Base-by-base conservation (phyloP, 768 basidiomycete species). In the Leccinum variicolor region DNA sequence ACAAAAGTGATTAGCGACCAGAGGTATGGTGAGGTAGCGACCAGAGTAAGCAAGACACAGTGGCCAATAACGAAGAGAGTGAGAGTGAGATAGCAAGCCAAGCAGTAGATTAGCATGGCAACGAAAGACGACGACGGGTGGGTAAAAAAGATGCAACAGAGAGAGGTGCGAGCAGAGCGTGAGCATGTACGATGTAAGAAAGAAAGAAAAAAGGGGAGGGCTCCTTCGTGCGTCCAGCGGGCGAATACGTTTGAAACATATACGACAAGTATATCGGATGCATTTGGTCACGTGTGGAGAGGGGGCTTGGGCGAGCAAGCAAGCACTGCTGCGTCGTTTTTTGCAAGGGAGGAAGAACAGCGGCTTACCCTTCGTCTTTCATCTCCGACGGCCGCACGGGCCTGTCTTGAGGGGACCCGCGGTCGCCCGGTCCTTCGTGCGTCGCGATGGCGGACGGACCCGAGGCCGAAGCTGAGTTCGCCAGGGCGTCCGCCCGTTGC, bases 321-420 rank as follows among this genome's bases (percentile, higher is more conserved):
- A 47, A 61, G 58, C 54, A 56, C 62, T 31, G 49, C 53, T 31
- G 49, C 53, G 61, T 66, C 50, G 34, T 56, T 50, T 31, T n/a
- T n/a, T 31, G 53, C 52, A 60, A 61, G 65, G 28, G 52, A 41
- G n/a, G 55, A 41, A 41, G n/a, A 58, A 50, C 57, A 61, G 61
- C 55, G 58, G 78, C 89, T 87, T 80, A 91, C 89, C 89, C 89
- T 79, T 85, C 84, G 69, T 91, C 89, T 59, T 87, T 85, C 86
- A 87, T 87, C 69, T 90, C 88, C 19, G 83, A 83, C 9, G 84
- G 84, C 61, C 85, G 81, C 65, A 86, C 79, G 17, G 82, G 78
- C 67, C 81, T 80, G 14, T 83, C 76, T 49, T 74, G 76, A 54
- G 79, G 75, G 39, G 39, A 41, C 31, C 54, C 63, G 36, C 64